Percentiles rank a stretch among this genome's conserved stretches.
phyloP scores from a whole-genome alignment of 768 basidiomycete species.

The Tremella yokohamensis region DNA sequence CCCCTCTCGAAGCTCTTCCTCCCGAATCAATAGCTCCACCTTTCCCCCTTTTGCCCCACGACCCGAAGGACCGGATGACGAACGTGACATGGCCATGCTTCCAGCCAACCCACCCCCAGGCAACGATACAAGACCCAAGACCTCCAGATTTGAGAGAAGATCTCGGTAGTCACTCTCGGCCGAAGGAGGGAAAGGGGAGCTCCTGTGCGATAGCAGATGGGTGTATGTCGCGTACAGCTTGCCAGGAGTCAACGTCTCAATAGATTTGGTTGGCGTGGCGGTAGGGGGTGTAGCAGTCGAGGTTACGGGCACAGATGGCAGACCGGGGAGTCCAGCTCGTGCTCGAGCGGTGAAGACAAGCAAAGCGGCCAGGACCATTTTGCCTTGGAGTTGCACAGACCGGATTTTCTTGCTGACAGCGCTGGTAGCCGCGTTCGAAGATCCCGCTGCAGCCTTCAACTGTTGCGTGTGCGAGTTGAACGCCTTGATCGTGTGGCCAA shows the following conservation, averaged over 20 bases:
- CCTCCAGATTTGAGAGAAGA: conserved; percentile 49
- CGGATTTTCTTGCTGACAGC: conserved; percentile 44
- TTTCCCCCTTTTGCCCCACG: conserved; percentile 16
- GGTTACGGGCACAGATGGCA: conserved; percentile 12
- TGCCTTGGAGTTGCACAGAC: conserved; percentile 49
- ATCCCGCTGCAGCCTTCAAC: conserved; percentile 42
- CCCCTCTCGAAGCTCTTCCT: conserved; percentile 44
- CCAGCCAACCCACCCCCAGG: background rate
- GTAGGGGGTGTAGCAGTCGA: conserved; percentile 13
- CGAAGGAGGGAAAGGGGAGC: conserved; percentile 46
- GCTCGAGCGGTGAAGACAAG: conserved; percentile 37
- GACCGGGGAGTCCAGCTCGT: conserved; percentile 30
- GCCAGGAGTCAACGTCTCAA: conserved; percentile 12
- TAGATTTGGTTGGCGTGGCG: conserved; percentile 16
- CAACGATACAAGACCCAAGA: conserved; percentile 43
- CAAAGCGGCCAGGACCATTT: conserved; percentile 49
- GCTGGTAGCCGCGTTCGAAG: conserved; percentile 8
- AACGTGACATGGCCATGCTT: conserved; percentile 21
- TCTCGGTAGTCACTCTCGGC: conserved; percentile 50
- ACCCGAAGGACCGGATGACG: conserved; percentile 6
- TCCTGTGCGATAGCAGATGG: conserved; percentile 39
- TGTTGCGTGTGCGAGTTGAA: conserved; percentile 45
- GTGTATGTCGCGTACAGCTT: conserved; percentile 49
- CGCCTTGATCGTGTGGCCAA: conserved; percentile 49
- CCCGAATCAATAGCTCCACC: conserved; percentile 38